Evolutionary conservation across 1,284 basidiomycete genomes (phyloP).

Genomic region (Irpex sp.): DNA sequence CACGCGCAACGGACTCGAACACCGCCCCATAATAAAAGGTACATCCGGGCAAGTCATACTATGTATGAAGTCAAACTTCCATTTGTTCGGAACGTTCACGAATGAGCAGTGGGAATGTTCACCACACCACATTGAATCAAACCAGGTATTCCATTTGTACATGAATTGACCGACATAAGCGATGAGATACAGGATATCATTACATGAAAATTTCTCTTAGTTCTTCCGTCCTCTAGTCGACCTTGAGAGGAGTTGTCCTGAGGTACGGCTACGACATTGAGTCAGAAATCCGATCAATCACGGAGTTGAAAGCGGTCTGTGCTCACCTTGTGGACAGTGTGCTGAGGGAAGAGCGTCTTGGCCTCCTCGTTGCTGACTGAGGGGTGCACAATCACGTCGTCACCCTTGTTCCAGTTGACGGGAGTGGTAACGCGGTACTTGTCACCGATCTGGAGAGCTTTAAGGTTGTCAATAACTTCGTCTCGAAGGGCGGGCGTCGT

Average conservation of each 20-base stretch:
- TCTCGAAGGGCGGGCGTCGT: background rate
- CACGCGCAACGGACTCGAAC: too few relatives aligned
- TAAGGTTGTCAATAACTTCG: slow-evolving; percentile 5
- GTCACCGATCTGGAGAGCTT: slow-evolving; percentile 90
- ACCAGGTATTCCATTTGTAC: background rate
- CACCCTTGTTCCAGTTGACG: slow-evolving; percentile 93
- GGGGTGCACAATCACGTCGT: slow-evolving; percentile 96
- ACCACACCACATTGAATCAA: background rate
- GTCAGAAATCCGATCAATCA: background rate
- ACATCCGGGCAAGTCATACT: too few relatives aligned
- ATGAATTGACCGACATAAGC: background rate
- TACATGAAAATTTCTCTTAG: background rate
- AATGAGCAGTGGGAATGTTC: background rate
- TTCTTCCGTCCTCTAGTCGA: slow-evolving; percentile 27
- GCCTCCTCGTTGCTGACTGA: slow-evolving; percentile 85
- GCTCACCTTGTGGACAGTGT: slow-evolving; percentile 63
- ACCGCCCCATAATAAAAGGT: too few relatives aligned
- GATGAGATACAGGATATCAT: background rate
- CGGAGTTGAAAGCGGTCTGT: slow-evolving; percentile 1
- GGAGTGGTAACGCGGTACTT: slow-evolving; percentile 84
- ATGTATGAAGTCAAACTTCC: too few relatives aligned
- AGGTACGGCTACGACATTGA: slow-evolving; percentile 57
- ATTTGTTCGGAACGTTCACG: too few relatives aligned
- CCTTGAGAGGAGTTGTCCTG: slow-evolving; percentile 68
- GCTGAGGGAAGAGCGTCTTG: slow-evolving; percentile 79